Evolutionary conservation across 352 stramenopile genomes (phyloP).

Genomic region (Pythium diclinum): DNA sequence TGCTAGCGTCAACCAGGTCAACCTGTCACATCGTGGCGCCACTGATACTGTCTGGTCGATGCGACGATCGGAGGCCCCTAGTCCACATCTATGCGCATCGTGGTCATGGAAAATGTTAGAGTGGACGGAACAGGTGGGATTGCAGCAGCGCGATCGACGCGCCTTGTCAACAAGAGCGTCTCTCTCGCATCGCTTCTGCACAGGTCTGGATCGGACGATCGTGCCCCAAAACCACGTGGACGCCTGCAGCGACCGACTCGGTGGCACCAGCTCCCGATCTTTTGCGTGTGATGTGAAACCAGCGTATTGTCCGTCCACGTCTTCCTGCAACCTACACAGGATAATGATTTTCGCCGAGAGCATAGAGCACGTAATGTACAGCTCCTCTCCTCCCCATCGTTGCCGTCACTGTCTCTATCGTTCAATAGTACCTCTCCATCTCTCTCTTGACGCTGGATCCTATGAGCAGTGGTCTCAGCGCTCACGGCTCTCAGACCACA

Average conservation of each 20-base stretch:
- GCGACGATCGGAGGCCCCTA: neutral
- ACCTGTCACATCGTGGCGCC: neutral
- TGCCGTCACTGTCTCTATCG: neutral
- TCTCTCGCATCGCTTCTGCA: neutral
- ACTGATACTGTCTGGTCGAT: neutral
- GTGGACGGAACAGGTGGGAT: slow-evolving; percentile 6
- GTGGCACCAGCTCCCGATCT: slow-evolving; percentile 3
- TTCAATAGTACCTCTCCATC: neutral
- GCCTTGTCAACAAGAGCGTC: slow-evolving; percentile 1
- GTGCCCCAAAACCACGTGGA: neutral
- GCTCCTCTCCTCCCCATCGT: neutral
- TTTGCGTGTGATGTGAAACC: neutral
- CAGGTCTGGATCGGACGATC: neutral
- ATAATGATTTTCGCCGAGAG: neutral
- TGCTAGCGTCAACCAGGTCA: neutral
- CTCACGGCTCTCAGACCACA: neutral
- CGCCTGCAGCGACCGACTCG: neutral
- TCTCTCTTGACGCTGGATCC: neutral
- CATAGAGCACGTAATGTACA: neutral
- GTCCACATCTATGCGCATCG: neutral
- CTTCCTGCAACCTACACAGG: neutral
- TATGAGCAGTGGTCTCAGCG: neutral
- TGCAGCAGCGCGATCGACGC: neutral
- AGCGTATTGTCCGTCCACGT: neutral
- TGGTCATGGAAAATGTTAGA: neutral